Conservation (phyloP, 331 rosid genomes). For the Malus hybrid region DNA sequence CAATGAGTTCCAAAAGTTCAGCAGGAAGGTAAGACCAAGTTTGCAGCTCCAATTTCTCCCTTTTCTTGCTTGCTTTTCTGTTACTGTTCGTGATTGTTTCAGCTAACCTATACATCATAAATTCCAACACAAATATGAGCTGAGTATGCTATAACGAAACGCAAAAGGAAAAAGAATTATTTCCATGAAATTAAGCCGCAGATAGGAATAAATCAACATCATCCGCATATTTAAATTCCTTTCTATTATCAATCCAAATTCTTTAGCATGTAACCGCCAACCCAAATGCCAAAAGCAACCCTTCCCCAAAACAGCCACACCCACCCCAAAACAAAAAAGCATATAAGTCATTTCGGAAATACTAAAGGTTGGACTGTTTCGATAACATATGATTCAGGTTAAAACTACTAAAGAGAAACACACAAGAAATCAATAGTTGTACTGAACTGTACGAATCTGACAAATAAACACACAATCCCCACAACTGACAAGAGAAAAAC, state of each 20-base stretch:
- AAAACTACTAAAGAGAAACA: background rate
- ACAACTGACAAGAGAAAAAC: background rate
- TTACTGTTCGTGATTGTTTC: constrained; percentile 32
- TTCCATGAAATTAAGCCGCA: background rate
- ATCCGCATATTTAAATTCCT: too few species aligned
- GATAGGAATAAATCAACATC: background rate
- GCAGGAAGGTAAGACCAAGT: constrained; percentile 73
- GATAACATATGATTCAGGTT: background rate
- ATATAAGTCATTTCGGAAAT: background rate
- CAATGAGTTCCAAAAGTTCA: constrained; percentile 54
- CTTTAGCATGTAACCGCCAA: background rate
- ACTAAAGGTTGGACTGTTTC: background rate
- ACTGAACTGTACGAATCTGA: too few species aligned
- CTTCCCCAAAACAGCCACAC: background rate
- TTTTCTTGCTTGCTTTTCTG: constrained; percentile 21
- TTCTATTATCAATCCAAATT: too few species aligned
- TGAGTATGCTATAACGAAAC: background rate
- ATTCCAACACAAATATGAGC: background rate
- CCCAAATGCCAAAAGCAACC: background rate
- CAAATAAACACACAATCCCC: background rate
- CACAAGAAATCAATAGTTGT: background rate
- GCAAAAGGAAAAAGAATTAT: background rate
- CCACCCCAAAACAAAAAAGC: background rate
- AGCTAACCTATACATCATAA: constrained; percentile 41
- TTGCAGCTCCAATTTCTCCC: constrained; percentile 41